phyloP scores from a whole-genome alignment of 371 early-diverging fungal genomes.

The Syncephalastrum racemosum region DNA sequence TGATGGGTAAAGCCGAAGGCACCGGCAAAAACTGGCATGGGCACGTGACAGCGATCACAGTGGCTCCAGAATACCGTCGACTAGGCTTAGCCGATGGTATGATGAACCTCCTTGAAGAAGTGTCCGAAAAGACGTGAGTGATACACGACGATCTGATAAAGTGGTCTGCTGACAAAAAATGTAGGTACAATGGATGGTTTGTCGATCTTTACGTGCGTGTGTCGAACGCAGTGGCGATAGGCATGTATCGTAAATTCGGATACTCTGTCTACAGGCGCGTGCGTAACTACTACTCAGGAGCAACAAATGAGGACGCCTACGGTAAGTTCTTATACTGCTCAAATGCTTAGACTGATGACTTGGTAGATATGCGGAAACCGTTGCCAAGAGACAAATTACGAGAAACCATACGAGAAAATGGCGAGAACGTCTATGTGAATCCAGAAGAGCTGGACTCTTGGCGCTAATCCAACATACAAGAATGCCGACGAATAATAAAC shows the following conservation, averaged over 20 bases:
- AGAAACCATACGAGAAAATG: constrained; percentile 64
- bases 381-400: constrained; percentile 73
- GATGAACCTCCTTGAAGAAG: constrained; percentile 92
- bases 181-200: constrained; percentile 85
- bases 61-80: constrained; percentile 94
- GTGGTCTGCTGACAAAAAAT: not conserved
- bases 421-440: constrained; percentile 57
- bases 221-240: constrained; percentile 94
- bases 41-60: constrained; percentile 98
- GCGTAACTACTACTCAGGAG: constrained; percentile 84
- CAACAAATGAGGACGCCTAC: constrained; percentile 73
- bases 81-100: constrained; percentile 88
- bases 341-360: not conserved
- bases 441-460: constrained; percentile 60
- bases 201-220: constrained; percentile 97
- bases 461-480: constrained; percentile 24
- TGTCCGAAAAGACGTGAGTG: constrained; percentile 79
- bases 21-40: constrained; percentile 92
- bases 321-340: constrained; percentile 55
- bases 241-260: constrained; percentile 95
- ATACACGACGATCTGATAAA: not conserved
- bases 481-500: not conserved
- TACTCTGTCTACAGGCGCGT: constrained; percentile 94
- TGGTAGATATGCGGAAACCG: constrained; percentile 87
- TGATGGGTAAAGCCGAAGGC: constrained; percentile 98